Conservation (phyloP, 2,329 filamentous ascomycete genomes). For the Apiospora malaysiana region DNA sequence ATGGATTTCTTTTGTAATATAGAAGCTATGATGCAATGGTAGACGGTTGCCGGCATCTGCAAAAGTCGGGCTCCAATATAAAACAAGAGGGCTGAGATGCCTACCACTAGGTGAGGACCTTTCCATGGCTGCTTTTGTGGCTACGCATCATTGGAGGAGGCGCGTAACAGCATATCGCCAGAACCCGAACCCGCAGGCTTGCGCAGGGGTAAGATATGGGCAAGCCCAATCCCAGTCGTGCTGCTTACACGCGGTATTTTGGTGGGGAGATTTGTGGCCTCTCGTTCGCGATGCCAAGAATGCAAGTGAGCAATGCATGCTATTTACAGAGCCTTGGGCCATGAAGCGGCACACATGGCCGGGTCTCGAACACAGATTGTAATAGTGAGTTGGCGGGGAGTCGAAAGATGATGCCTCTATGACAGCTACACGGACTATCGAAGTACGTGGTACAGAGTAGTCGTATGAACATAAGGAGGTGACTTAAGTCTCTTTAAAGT, state of each 20-base stretch:
- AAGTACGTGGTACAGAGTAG: background rate
- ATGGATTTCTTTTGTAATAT: background rate
- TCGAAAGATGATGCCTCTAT: background rate
- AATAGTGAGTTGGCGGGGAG: background rate
- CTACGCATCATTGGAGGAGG: background rate
- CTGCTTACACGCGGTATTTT: background rate
- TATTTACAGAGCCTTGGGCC: background rate
- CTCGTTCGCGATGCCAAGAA: background rate
- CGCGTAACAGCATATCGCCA: background rate
- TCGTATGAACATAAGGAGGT: background rate
- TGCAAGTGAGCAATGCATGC: background rate
- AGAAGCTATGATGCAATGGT: background rate
- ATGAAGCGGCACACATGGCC: background rate
- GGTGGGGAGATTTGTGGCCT: constrained; percentile 4
- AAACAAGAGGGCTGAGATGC: background rate
- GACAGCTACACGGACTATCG: background rate
- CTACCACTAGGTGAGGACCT: background rate
- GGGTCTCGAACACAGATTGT: background rate
- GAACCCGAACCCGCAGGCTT: background rate
- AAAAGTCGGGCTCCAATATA: background rate
- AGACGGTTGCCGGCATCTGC: background rate
- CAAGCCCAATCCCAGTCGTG: background rate
- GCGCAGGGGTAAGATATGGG: background rate
- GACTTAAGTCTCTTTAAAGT: background rate
- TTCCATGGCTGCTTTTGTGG: background rate